A percentile compares a stretch with the other conserved stretches of the same genome.
Conservation (phyloP, 371 early-diverging fungal genomes). For the Dinochytrium kinnereticum region DNA sequence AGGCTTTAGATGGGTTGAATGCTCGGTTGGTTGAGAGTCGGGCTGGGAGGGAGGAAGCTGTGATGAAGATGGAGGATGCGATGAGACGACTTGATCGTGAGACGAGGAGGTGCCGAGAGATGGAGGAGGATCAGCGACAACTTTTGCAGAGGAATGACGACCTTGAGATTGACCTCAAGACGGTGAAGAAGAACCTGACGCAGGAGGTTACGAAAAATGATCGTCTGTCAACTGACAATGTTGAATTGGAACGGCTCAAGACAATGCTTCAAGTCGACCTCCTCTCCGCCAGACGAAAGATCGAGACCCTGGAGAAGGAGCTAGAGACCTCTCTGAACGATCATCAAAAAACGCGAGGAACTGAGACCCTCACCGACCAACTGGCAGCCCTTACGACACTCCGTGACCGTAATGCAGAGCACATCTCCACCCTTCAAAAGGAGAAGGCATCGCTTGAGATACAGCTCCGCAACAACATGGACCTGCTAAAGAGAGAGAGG, state of each 20-base stretch:
- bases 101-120: not conserved
- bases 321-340: conserved; percentile 13
- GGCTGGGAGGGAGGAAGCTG: not conserved
- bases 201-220: conserved; percentile 23
- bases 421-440: conserved; percentile 33
- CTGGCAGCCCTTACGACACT: conserved; percentile 11
- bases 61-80: conserved; percentile 20
- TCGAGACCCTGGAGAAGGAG: conserved; percentile 25
- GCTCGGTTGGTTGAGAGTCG: conserved; percentile 28
- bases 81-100: conserved; percentile 16
- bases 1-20: conserved; percentile 28
- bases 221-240: not conserved
- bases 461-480: conserved; percentile 27
- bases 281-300: conserved; percentile 19
- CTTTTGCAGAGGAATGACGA: conserved; percentile 12
- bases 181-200: conserved; percentile 12
- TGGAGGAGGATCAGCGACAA: conserved; percentile 21
- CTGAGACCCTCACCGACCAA: conserved; percentile 8
- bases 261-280: conserved; percentile 37
- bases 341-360: not conserved
- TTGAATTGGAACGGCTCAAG: conserved; percentile 39
- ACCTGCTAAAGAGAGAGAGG: not conserved
- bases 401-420: conserved; percentile 19
- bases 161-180: conserved; percentile 14
- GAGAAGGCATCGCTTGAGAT: conserved; percentile 35